Conservation (phyloP, 208 protist genomes). For the Naegleria fowleri region DNA sequence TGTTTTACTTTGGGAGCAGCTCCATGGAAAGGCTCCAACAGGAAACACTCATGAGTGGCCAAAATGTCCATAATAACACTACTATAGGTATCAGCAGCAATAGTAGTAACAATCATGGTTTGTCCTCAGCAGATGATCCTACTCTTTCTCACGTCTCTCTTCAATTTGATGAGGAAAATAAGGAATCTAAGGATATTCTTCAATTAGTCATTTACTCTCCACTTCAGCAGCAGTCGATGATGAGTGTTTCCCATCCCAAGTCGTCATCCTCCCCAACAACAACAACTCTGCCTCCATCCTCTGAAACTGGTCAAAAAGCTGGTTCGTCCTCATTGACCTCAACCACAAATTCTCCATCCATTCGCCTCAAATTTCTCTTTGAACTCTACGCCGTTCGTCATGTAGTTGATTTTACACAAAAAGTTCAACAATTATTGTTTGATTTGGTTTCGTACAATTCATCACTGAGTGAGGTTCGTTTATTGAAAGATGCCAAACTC, state of each 20-base stretch:
- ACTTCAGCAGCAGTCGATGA: background rate
- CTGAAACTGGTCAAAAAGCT: no score
- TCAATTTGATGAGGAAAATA: conserved; percentile 23
- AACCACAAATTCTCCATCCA: background rate
- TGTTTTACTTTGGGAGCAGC: background rate
- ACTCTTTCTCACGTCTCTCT: background rate
- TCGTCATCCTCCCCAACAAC: no score
- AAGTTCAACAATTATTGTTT: background rate
- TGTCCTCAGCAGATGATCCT: background rate
- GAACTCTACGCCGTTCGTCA: background rate
- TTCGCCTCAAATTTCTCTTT: conserved; percentile 2
- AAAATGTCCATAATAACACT: no score
- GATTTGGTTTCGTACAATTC: background rate
- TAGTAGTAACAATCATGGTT: no score
- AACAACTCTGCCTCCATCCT: no score
- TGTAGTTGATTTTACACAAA: background rate
- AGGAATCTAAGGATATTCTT: background rate
- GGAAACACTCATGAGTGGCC: background rate
- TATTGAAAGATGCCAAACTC: background rate
- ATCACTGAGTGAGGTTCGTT: background rate
- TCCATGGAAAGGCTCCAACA: background rate
- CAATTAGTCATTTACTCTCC: background rate
- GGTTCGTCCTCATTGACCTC: no score
- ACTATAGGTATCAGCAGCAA: no score
- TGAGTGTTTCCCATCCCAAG: background rate